A percentile compares a stretch with the other conserved stretches of the same genome.
Evolutionary conservation across 2,329 filamentous ascomycete genomes (phyloP).

Genomic region (Dothideomycetes sp.): DNA sequence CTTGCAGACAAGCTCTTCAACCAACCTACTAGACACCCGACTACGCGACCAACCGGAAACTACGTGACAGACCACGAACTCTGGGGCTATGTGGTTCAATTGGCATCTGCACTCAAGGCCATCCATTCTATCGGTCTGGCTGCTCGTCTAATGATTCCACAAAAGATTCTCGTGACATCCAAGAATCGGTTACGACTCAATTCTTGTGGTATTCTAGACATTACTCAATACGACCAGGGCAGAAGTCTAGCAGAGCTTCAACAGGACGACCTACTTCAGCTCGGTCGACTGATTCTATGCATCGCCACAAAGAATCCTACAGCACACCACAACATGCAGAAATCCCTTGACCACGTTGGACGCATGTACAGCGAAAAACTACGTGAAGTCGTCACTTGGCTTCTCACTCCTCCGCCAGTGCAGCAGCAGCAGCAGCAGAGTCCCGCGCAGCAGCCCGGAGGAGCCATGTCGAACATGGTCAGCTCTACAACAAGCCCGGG

Average conservation of each 20-base stretch:
- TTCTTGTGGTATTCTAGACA: slow-evolving; percentile 80
- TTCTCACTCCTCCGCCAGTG: slow-evolving; percentile 49
- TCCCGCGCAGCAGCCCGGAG: neutral
- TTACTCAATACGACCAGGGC: slow-evolving; percentile 68
- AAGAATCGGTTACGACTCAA: slow-evolving; percentile 84
- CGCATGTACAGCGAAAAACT: slow-evolving; percentile 69
- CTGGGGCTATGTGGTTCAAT: slow-evolving; percentile 88
- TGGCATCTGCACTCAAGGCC: slow-evolving; percentile 74
- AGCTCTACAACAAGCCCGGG: too few species aligned
- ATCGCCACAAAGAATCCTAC: slow-evolving; percentile 52
- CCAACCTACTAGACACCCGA: slow-evolving; percentile 15
- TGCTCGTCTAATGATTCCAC: slow-evolving; percentile 73
- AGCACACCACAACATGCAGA: slow-evolving; percentile 48
- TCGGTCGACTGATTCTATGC: slow-evolving; percentile 75
- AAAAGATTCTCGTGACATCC: slow-evolving; percentile 80
- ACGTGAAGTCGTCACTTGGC: slow-evolving; percentile 69
- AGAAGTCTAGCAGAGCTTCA: slow-evolving; percentile 66
- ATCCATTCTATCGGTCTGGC: slow-evolving; percentile 76
- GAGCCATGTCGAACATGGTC: neutral
- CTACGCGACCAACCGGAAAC: slow-evolving; percentile 12
- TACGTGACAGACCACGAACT: slow-evolving; percentile 61
- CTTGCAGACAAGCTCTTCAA: slow-evolving; percentile 70
- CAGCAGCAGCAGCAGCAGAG: slow-evolving; percentile 2
- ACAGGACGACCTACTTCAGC: slow-evolving; percentile 73
- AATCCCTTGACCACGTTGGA: slow-evolving; percentile 64